Percentiles rank a stretch among this genome's conserved stretches.
phyloP scores from a whole-genome alignment of 495 filamentous ascomycete genomes.

The Copromyces sp. region DNA sequence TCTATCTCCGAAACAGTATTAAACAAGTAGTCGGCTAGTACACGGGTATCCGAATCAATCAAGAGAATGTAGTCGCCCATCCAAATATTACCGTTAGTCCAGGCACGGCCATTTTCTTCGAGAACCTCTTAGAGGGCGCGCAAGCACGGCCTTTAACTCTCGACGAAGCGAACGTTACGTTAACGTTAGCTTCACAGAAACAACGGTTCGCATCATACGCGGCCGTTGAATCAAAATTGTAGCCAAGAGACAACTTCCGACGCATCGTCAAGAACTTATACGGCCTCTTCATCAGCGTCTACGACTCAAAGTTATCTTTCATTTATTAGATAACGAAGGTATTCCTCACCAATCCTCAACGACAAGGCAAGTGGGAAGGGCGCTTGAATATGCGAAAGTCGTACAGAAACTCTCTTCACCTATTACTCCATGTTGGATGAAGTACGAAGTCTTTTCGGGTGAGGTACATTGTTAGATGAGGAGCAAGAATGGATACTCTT shows the following conservation, averaged over 20 bases:
- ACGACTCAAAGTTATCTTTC: conserved; percentile 26
- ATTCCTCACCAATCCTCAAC: conserved; percentile 19
- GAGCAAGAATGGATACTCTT: too few species aligned
- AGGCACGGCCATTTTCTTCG: conserved; percentile 52
- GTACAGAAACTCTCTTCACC: too few species aligned
- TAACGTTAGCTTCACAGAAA: conserved; percentile 7
- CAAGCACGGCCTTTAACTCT: conserved; percentile 19
- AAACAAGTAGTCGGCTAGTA: conserved; percentile 53
- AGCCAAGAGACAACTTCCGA: conserved; percentile 10
- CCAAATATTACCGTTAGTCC: conserved; percentile 63
- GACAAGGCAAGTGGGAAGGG: conserved; percentile 9
- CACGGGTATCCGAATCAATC: conserved; percentile 62
- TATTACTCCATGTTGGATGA: too few species aligned
- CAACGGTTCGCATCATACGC: not conserved
- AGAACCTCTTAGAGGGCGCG: conserved; percentile 45
- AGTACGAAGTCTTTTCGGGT: too few species aligned
- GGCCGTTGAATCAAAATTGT: not conserved
- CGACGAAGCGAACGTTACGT: conserved; percentile 13
- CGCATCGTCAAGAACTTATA: conserved; percentile 21
- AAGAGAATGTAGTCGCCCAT: too few species aligned
- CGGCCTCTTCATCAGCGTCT: conserved; percentile 28
- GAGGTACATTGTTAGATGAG: too few species aligned
- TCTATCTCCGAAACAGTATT: conserved; percentile 64
- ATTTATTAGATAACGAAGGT: conserved; percentile 36
- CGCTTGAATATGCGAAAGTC: conserved; percentile 4